A percentile compares a stretch with the other conserved stretches of the same genome.
Evolutionary conservation across 1,284 basidiomycete species (phyloP).

Genomic region (Takashimella koratensis): DNA sequence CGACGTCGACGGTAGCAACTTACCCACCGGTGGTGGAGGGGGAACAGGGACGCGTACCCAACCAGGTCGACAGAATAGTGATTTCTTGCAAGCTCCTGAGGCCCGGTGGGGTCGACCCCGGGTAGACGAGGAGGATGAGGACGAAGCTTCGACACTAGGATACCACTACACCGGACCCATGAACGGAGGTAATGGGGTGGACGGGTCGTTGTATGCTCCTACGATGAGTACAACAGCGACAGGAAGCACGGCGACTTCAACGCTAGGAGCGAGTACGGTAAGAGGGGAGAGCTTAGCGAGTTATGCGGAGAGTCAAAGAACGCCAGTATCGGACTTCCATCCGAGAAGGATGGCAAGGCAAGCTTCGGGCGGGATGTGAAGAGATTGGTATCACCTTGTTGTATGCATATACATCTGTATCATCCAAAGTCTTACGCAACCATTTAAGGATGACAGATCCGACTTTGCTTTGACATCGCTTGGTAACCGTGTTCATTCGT

Average conservation of each 20-base stretch:
- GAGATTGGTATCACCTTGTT: not conserved
- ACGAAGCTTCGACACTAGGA: conserved; percentile 6
- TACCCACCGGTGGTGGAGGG: not conserved
- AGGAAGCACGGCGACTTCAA: conserved; percentile 18
- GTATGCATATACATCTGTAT: not conserved
- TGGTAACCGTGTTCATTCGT: too few relatives aligned
- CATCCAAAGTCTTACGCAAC: not conserved
- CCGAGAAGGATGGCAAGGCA: not conserved
- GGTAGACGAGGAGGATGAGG: conserved; percentile 35
- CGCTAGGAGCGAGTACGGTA: conserved; percentile 16
- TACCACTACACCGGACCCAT: not conserved
- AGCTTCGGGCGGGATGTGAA: not conserved
- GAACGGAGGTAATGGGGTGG: not conserved
- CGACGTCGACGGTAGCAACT: conserved; percentile 2
- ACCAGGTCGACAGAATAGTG: not conserved
- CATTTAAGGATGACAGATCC: not conserved
- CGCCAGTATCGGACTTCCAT: conserved; percentile 9
- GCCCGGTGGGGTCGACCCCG: conserved; percentile 20
- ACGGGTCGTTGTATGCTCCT: not conserved
- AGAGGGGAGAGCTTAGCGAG: conserved; percentile 24
- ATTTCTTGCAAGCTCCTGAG: not conserved
- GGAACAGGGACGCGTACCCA: not conserved
- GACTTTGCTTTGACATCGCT: too few relatives aligned
- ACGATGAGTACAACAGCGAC: conserved; percentile 8
- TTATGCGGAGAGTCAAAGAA: conserved; percentile 12